Percentiles rank a stretch among this genome's conserved stretches.
Evolutionary conservation across 805 yeast species (phyloP).

Genomic region (Komagataella populi): DNA sequence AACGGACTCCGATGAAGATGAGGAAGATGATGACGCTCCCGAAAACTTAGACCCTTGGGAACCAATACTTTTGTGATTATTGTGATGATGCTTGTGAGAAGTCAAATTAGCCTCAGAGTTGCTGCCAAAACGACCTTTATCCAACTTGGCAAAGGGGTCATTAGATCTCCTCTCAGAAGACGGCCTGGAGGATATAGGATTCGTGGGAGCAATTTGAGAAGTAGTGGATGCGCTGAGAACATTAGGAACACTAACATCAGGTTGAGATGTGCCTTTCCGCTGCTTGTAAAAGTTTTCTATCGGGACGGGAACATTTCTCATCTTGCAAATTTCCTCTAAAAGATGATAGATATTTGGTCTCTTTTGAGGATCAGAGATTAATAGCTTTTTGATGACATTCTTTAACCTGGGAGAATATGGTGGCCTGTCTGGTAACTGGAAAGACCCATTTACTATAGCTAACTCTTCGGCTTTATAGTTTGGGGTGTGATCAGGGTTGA

Average conservation of each 20-base stretch:
- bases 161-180: not conserved
- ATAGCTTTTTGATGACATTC: slow-evolving; percentile 44
- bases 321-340: slow-evolving; percentile 49
- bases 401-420: slow-evolving; percentile 48
- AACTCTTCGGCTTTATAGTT: slow-evolving; percentile 35
- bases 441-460: slow-evolving; percentile 46
- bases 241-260: slow-evolving; percentile 8
- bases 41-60: not conserved
- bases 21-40: not conserved
- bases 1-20: not conserved
- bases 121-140: not conserved
- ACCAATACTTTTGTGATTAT: not conserved
- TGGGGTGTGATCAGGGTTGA: slow-evolving; percentile 19
- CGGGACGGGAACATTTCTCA: slow-evolving; percentile 37
- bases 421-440: slow-evolving; percentile 40
- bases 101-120: not conserved
- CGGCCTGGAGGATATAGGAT: not conserved
- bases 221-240: not conserved
- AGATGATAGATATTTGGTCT: slow-evolving; percentile 68
- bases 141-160: not conserved
- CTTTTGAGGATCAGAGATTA: slow-evolving; percentile 52
- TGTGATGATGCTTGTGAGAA: not conserved
- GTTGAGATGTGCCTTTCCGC: slow-evolving; percentile 1
- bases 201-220: not conserved
- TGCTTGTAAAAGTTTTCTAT: slow-evolving; percentile 21